These are phyloP conservation scores for Willaertia magna DNA, from an alignment of 208 protist species.

Conservation along the genomic window DNA sequence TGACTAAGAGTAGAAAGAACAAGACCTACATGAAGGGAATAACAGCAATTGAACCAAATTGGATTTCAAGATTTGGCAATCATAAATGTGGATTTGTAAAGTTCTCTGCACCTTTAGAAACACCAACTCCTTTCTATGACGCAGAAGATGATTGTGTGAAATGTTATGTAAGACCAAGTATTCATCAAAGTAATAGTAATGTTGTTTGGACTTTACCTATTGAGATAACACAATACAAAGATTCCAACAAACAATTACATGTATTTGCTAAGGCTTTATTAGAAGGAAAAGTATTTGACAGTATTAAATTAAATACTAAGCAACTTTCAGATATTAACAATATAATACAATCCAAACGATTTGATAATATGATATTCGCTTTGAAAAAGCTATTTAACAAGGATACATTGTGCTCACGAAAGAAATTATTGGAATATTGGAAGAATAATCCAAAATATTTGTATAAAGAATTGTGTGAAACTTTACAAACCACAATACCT, in stretches of 20 bases:
- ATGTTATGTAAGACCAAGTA: background rate
- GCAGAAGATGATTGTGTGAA: background rate
- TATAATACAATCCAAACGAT: background rate
- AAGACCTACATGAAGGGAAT: conserved; percentile 2
- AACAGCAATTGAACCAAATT: background rate
- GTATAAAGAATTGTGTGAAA: too few species aligned
- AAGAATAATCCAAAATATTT: too few species aligned
- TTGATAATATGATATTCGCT: background rate
- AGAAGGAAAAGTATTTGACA: background rate
- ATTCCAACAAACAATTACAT: background rate
- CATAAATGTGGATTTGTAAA: background rate
- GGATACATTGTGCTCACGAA: too few species aligned
- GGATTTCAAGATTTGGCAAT: background rate
- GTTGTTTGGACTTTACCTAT: background rate
- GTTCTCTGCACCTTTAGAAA: background rate
- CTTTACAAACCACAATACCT: too few species aligned
- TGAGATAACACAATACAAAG: background rate
- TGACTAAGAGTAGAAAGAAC: background rate
- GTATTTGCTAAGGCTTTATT: background rate
- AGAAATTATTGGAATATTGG: too few species aligned
- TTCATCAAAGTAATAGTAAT: background rate
- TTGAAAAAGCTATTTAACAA: background rate
- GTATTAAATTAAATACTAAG: background rate
- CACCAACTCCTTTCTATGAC: background rate
- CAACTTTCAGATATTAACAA: background rate